These are phyloP conservation scores for Phytophthora palmivora DNA, from an alignment of 352 stramenopile genomes.

Conservation along the genomic window DNA sequence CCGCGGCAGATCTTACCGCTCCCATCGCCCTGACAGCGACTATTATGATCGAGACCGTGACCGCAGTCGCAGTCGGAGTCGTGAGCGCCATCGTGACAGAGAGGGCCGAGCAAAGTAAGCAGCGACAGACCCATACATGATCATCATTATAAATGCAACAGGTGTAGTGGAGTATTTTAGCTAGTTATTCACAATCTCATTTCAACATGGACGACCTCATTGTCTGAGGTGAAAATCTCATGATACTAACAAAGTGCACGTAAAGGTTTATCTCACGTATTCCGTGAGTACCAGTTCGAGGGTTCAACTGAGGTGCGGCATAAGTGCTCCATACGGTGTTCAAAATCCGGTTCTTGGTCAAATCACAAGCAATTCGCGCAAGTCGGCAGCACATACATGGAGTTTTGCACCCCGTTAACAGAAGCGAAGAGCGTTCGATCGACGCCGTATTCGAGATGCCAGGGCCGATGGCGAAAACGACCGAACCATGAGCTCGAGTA, in stretches of 20 bases:
- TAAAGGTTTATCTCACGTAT: too few relatives aligned
- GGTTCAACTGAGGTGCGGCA: not conserved
- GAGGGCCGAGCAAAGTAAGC: conserved; percentile 19
- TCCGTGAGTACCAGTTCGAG: too few relatives aligned
- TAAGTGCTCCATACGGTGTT: not conserved
- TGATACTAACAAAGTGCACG: too few relatives aligned
- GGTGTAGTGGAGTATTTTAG: not conserved
- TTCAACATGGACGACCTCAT: too few relatives aligned
- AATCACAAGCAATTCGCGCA: not conserved
- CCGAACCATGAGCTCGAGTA: conserved; percentile 40
- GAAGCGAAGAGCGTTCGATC: conserved; percentile 1
- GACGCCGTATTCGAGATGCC: conserved; percentile 16
- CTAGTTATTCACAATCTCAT: too few relatives aligned
- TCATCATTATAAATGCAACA: conserved; percentile 13
- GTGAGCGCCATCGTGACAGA: conserved; percentile 43
- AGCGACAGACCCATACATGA: conserved; percentile 7
- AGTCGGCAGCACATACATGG: conserved; percentile 4
- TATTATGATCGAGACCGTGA: conserved; percentile 51
- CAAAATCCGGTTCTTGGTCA: conserved; percentile 6
- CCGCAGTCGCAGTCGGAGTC: conserved; percentile 41
- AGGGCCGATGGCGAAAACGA: conserved; percentile 26
- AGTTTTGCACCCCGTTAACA: conserved; percentile 1
- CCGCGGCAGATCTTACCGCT: conserved; percentile 34
- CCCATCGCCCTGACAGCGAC: conserved; percentile 42
- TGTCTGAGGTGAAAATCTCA: too few relatives aligned